Evolutionary conservation across 2,329 filamentous ascomycete genomes (phyloP).

Genomic region (Eutypa lata): DNA sequence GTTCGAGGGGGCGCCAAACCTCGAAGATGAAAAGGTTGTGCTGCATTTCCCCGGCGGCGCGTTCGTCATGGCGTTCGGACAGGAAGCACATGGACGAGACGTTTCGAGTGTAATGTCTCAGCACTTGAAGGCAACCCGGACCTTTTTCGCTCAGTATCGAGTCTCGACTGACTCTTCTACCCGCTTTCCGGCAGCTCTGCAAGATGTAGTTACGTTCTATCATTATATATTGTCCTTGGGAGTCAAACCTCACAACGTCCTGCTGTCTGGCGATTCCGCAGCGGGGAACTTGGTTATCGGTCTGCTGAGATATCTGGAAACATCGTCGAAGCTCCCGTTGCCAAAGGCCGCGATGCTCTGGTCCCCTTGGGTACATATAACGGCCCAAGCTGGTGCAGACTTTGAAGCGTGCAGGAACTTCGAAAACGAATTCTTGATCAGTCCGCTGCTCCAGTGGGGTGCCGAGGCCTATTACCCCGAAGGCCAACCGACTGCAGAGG

Average conservation of each 20-base stretch:
- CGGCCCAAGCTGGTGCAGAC: slow-evolving; percentile 5
- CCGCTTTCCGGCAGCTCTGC: slow-evolving; percentile 17
- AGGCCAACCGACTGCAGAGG: not conserved
- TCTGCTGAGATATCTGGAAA: slow-evolving; percentile 9
- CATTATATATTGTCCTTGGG: slow-evolving; percentile 5
- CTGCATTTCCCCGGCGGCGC: slow-evolving; percentile 18
- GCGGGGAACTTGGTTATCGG: slow-evolving; percentile 9
- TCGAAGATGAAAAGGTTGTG: slow-evolving; percentile 9
- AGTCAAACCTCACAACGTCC: slow-evolving; percentile 1
- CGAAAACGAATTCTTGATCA: slow-evolving; percentile 1
- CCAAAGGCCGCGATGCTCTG: slow-evolving; percentile 10
- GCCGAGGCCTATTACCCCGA: not conserved
- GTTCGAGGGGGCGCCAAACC: not conserved
- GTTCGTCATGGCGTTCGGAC: slow-evolving; percentile 16
- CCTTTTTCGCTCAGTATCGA: slow-evolving; percentile 17
- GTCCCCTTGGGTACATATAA: slow-evolving; percentile 17
- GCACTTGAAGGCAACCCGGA: slow-evolving; percentile 6
- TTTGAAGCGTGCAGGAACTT: not conserved
- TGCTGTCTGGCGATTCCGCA: slow-evolving; percentile 7
- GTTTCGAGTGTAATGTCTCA: slow-evolving; percentile 5
- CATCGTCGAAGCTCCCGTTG: slow-evolving; percentile 4
- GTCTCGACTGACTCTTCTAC: slow-evolving; percentile 5
- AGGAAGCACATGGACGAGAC: slow-evolving; percentile 4
- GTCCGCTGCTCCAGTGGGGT: not conserved
- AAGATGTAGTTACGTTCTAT: slow-evolving; percentile 17